These are phyloP conservation scores for Lippia alba DNA, from an alignment of 305 asterid species.

Conservation along the genomic window DNA sequence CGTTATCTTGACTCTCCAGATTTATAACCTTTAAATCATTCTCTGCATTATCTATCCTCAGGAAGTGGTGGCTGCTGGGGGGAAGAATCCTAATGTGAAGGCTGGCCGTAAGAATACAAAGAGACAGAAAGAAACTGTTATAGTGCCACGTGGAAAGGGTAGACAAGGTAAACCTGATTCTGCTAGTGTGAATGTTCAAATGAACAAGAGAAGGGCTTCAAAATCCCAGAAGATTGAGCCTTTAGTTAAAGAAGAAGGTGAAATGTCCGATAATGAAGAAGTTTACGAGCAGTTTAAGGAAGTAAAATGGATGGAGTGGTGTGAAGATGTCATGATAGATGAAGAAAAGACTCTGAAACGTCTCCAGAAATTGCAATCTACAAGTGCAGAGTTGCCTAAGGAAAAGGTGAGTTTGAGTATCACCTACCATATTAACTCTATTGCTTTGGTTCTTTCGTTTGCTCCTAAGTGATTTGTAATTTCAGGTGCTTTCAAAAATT, in stretches of 20 bases:
- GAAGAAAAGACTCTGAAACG: conserved; percentile 89
- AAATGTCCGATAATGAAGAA: conserved; percentile 96
- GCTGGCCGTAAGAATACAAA: conserved; percentile 78
- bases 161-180: conserved; percentile 66
- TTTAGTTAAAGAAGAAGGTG: conserved; percentile 98
- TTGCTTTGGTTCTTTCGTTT: conserved; percentile 29
- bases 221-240: conserved; percentile 78
- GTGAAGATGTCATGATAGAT: conserved; percentile 88
- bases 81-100: conserved; percentile 62
- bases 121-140: conserved; percentile 66
- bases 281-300: conserved; percentile 97
- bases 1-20: conserved; percentile 20
- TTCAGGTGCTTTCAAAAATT: conserved; percentile 87
- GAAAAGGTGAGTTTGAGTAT: conserved; percentile 64
- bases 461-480: conserved; percentile 16
- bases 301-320: conserved; percentile 99
- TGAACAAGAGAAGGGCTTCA: conserved; percentile 54
- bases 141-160: conserved; percentile 55
- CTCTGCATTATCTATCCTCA: conserved; percentile 44
- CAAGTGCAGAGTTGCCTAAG: conserved; percentile 91
- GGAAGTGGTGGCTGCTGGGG: conserved; percentile 90
- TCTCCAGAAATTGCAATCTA: conserved; percentile 87
- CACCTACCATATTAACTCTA: conserved; percentile 17
- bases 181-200: conserved; percentile 51
- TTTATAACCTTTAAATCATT: conserved; percentile 25